Base-by-base conservation (phyloP, 1,284 basidiomycete genomes). In the Exsudoporus floridanus region DNA sequence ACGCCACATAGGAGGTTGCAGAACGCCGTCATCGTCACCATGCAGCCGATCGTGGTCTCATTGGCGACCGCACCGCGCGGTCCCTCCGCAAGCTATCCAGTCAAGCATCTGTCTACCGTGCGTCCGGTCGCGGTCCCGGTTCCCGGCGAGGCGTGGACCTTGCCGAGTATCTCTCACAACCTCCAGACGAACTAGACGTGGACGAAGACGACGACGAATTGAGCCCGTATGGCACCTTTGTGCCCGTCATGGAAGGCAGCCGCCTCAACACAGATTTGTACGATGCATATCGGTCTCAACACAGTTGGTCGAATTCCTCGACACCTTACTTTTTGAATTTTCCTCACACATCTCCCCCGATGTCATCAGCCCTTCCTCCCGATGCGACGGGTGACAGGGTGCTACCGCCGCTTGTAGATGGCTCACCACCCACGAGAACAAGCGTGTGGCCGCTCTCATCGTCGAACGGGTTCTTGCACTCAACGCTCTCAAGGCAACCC, bases 21-120 rank as follows among this genome's bases (percentile, higher is more conserved):
- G 86, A 88, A 56, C 80, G 88, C 46, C 78, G 78, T 23, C 75
- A 72, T 37, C 79, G 86, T 21, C 71, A 76, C 18, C 75, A 69
- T 42, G 55, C 70, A 4, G 64, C 71, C 23, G 85, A 88, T 67
- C 79, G 80, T 45, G 76, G 79, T 45, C 74, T 83, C 43, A 82
- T 90, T 47, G 78, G 83, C 19, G 80, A 84, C 46, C 75, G 77
- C 36, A 88, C 88, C 1, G 80, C 80, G 5, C 80, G 80, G 61
- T 78, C 76, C 53, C 70, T 90, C 13, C 79, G 79, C 25, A 68
- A 74, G 50, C 73, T 90, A 46, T 78, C 82, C 2, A 77, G 70
- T n/a, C 71, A 76, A 9, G 61, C 74, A 19, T 77, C 80, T 28
- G 66, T 80, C 46, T 85, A 85, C 58, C 78, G 77, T 28, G 57